Evolutionary conservation across 805 yeast genomes (phyloP), one percentile per base, ranked within the genome.

Genomic region (Schwanniomyces occidentalis): DNA sequence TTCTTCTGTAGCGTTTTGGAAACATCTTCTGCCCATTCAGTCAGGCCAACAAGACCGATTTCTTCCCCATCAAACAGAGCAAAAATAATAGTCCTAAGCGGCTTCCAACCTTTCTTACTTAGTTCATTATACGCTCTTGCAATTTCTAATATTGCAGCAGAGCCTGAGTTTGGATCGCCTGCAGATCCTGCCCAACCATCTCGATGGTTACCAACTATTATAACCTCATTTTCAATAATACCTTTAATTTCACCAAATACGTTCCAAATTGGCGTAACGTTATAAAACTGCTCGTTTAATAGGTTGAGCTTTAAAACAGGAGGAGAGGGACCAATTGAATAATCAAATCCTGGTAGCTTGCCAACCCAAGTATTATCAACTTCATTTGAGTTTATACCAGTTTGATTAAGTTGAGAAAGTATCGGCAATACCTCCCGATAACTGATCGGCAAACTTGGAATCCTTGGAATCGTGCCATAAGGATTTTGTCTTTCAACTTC

Each of bases 151-250:
- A 82, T 41, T 0, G 70, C 76, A 1, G 89, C 81, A 12, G 85
- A 72, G 1, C 91, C 91, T 17, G 82, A 72, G 56, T 84, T 84
- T 19, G 93, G 90, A 58, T 85, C 93, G 16, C 78, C 82, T 1
- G 90, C 89, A 10, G 87, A 87, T 31, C 85, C 85, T 38, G 79
- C 76, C 93, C 91, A 85, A 3, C 90, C 80, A 52, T 85, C 93
- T 36, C 88, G 75, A 53, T 84, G 93, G 54, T 83, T 84, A 22
- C 93, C 93, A 37, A 84, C 54, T 22, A 85, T 54, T 30, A 84
- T 69, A 10, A 75, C 79, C 37, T 80, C 81, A 31, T 74, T 69
- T 24, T 63, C 56, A 24, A 67, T 63, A 8, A 57, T 52, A 25
- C 90, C 90, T 40, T 73, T 74, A 26, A 81, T 57, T 28, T 67